Evolutionary conservation across 2,329 filamentous ascomycete species (phyloP), one percentile per base, ranked within the genome.

Genomic region (Penicillium nordicum): DNA sequence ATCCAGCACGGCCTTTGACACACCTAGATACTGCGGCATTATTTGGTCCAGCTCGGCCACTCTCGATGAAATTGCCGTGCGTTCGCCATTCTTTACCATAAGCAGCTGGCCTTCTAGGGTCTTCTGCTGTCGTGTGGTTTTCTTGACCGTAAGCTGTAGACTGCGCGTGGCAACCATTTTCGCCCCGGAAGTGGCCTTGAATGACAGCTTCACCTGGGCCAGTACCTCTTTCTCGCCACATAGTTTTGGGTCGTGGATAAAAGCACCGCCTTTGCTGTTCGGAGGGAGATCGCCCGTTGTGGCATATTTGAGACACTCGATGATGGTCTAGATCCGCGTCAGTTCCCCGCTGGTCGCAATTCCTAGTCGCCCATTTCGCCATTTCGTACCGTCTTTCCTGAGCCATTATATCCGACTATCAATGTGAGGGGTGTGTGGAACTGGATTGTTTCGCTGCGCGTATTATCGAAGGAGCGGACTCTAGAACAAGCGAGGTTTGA

Each of bases 251-350:
- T 99, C 94, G 72, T 99, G 93, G 61, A 99, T 91, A 72, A 97
- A 99, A 48, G 93, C 92, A 32, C 92, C 92, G 29, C 89, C 88
- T 78, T 83, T 86, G 70, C 88, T 92, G 79, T 97, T 96, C 32
- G 94, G 91, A 1, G 94, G 94, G 46, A 96, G 83, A 68, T 95
- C 89, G 55, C 94, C 95, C 8, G 92, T 97, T 18, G 95, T 97
- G 50, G 90, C 92, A 85, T 97, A 99, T 72, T 97, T 97, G 69
- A 99, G 88, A 72, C 92, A 96, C 75, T 99, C 94, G 75, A 99
- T 99, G 70, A 99, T 96, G 56, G 94, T 97, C 79, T 84, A 55
- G 12, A 21, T 23, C 43, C 27, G 4, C 38, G 57, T 65, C 21
- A 64, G 58, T 38, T 32, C 41, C 38, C 36, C n/a, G 14, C 46